Base-by-base conservation (phyloP, 1,284 basidiomycete species). In the Moesziomyces aphidis region DNA sequence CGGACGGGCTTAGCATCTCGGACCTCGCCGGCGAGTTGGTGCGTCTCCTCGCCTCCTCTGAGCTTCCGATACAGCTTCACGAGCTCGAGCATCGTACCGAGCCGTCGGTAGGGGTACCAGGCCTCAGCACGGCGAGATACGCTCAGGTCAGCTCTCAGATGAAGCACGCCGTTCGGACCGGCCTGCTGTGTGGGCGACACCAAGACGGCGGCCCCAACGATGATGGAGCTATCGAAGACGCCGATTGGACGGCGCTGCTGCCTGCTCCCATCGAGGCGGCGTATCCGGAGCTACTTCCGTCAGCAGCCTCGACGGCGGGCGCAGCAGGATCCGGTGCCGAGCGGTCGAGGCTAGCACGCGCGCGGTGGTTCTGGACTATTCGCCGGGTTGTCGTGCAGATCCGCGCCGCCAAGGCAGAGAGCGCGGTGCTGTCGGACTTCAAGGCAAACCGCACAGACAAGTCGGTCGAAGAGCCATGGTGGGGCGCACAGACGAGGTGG, bases 301-400 rank as follows among this genome's bases (percentile, higher is more conserved):
- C 55, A 4, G 0, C 46, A n/a, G 13, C 53, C 21, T n/a, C 54
- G 15, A 4, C 44, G 10, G 8, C 4, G 13, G 23, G 5, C 7
- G 31, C 52, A 15, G 10, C 47, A 11, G 31, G 39, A 7, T 19
- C 39, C 7, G 8, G 7, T 2, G 39, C 39, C 7, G 36, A 26
- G 23, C 36, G 59, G 8, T 47, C 39, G n/a, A 42, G 62, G 0
- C 50, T 56, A 11, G 63, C 67, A 13, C 61, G 60, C 10, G n/a
- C 50, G 34, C 62, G 72, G 5, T 74, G 72, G 72, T 74, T 74
- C 61, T 74, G 72, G 72, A 61, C 59, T 2, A 70, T 74, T 19
- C 62, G 72, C 28, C 68, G 61, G 5, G 51, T 64, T 48, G 68
- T 73, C 24, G 45, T 46, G 21, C 65, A 68, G 31, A 61, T 59